Conservation (phyloP, 108 stramenopile genomes). For the Nitzschia sp. region DNA sequence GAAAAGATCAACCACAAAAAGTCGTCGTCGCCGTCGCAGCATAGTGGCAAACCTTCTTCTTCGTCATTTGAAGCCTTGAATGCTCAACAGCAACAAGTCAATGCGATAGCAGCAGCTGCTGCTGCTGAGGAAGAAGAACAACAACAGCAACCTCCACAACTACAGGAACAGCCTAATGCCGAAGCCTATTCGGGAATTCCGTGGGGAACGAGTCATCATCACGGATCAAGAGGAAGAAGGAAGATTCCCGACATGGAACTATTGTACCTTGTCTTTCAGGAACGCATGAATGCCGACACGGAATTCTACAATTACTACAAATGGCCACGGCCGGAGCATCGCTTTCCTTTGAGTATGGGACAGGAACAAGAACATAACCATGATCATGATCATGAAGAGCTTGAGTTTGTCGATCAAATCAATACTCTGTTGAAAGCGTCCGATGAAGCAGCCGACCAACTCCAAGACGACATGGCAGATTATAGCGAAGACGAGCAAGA, state of each 20-base stretch:
- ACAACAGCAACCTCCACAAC: neutral
- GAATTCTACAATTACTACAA: neutral
- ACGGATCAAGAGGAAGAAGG: neutral
- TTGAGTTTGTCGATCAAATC: neutral
- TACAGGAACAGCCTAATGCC: neutral
- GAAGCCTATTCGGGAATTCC: slow-evolving; percentile 17
- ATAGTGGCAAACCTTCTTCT: neutral
- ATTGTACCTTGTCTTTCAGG: slow-evolving; percentile 18
- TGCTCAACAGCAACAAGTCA: neutral
- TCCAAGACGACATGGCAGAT: neutral
- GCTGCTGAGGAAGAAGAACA: neutral
- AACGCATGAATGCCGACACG: neutral
- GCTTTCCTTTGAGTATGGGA: neutral
- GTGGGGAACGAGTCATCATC: slow-evolving; percentile 5
- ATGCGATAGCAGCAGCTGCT: neutral
- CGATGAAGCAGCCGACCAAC: neutral
- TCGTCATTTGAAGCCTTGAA: slow-evolving; percentile 8
- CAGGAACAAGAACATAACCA: neutral
- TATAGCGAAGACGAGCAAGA: neutral
- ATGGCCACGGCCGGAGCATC: neutral
- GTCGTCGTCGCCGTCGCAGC: neutral
- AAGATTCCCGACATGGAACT: slow-evolving; percentile 28
- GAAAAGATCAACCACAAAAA: slow-evolving; percentile 4
- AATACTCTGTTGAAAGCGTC: neutral
- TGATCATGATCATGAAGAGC: neutral